Evolutionary conservation across 176 grass and related monocot genomes (phyloP).

Genomic region (Oryza coarctata): DNA sequence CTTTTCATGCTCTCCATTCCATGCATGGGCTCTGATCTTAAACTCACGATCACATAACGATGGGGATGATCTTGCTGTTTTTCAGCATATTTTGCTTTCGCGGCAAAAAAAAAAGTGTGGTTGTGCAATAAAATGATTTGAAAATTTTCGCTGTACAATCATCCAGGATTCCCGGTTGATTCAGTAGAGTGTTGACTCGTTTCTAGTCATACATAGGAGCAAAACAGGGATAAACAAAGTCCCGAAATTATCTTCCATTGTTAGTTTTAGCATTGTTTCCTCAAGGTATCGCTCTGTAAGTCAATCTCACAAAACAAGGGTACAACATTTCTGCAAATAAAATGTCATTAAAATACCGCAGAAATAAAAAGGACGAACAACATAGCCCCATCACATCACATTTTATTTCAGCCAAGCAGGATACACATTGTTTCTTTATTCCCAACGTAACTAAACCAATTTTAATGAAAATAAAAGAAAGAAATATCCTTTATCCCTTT

Average conservation of each 20-base stretch:
- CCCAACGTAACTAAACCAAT: constrained; percentile 4
- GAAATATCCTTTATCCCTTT: not conserved
- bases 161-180: not conserved
- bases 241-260: no score
- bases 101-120: not conserved
- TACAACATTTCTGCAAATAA: not conserved
- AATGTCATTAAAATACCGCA: not conserved
- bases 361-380: not conserved
- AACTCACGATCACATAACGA: not conserved
- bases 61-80: not conserved
- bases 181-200: not conserved
- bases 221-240: no score
- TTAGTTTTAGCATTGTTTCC: no score
- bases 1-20: not conserved
- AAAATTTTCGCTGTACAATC: not conserved
- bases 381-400: not conserved
- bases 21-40: not conserved
- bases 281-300: no score
- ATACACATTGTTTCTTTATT: constrained; percentile 27
- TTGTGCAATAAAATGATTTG: not conserved
- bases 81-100: not conserved
- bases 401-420: constrained; percentile 17
- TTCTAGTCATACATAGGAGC: no score
- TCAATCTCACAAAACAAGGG: not conserved
- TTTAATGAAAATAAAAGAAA: constrained; percentile 8